A percentile compares a stretch with the other conserved stretches of the same genome.
Evolutionary conservation across 1,284 basidiomycete species (phyloP).

Genomic region (Malassezia dermatis): DNA sequence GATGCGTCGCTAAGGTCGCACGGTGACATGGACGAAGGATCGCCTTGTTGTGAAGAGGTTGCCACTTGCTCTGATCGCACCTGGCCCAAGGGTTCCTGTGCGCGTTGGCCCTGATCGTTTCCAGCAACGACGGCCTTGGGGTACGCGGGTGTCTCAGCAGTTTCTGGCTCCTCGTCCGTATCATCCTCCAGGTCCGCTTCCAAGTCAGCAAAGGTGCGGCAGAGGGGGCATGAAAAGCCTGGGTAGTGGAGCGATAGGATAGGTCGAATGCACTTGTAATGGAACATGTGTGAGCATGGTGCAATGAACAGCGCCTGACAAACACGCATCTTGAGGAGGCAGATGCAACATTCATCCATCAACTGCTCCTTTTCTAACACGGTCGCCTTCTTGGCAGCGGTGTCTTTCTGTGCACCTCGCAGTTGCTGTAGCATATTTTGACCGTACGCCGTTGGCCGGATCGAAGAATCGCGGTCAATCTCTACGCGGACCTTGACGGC

Average conservation of each 20-base stretch:
- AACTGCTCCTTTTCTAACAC: neutral
- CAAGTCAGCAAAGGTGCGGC: slow-evolving; percentile 70
- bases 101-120: neutral
- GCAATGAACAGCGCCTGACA: slow-evolving; percentile 95
- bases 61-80: neutral
- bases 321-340: slow-evolving; percentile 79
- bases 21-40: neutral
- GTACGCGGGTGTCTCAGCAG: neutral
- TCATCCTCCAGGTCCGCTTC: slow-evolving; percentile 79
- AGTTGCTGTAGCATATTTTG: slow-evolving; percentile 71
- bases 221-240: slow-evolving; percentile 88
- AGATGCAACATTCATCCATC: slow-evolving; percentile 46
- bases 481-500: slow-evolving; percentile 95
- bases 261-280: slow-evolving; percentile 95
- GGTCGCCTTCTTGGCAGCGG: slow-evolving; percentile 8
- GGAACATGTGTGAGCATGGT: slow-evolving; percentile 74
- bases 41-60: neutral
- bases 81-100: neutral
- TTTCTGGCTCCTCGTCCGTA: slow-evolving; percentile 25
- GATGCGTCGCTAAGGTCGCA: neutral
- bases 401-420: slow-evolving; percentile 49
- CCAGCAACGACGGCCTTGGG: neutral
- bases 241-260: slow-evolving; percentile 75
- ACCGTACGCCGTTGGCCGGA: slow-evolving; percentile 82
- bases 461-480: slow-evolving; percentile 69